These are phyloP conservation scores for Mortierella sp. DNA, from an alignment of 371 early-diverging fungal species.

Conservation along the genomic window DNA sequence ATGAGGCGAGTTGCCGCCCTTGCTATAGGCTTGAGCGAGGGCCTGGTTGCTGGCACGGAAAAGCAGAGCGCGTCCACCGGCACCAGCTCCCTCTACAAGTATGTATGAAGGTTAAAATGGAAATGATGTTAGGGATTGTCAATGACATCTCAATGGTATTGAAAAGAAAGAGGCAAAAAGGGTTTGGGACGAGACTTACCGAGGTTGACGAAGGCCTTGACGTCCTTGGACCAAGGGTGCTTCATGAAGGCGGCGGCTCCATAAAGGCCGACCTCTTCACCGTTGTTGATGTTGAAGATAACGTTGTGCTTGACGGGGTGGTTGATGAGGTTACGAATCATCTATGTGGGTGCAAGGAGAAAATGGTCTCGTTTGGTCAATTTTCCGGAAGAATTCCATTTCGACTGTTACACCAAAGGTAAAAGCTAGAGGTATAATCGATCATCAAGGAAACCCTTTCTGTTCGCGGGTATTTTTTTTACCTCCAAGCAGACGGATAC, in stretches of 20 bases:
- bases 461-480: neutral
- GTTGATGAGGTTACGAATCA: conserved; percentile 72
- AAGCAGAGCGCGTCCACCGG: conserved; percentile 81
- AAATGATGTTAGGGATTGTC: neutral
- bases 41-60: conserved; percentile 75
- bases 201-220: conserved; percentile 86
- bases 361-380: neutral
- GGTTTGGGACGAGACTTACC: conserved; percentile 50
- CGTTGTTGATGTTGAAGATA: conserved; percentile 89
- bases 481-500: conserved; percentile 80
- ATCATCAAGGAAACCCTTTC: neutral
- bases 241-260: conserved; percentile 81
- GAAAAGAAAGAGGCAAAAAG: no score
- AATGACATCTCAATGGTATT: neutral
- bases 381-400: neutral
- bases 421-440: neutral
- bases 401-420: neutral
- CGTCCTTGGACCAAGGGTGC: conserved; percentile 83
- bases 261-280: conserved; percentile 85
- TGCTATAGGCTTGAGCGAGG: conserved; percentile 60
- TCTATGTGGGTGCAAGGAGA: conserved; percentile 20
- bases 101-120: neutral
- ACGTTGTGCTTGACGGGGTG: conserved; percentile 72
- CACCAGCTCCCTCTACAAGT: conserved; percentile 78
- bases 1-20: conserved; percentile 63